Percentiles rank a stretch among this genome's conserved stretches.
Conservation (phyloP, 768 basidiomycete genomes). For the Psilocybe cubensis region DNA sequence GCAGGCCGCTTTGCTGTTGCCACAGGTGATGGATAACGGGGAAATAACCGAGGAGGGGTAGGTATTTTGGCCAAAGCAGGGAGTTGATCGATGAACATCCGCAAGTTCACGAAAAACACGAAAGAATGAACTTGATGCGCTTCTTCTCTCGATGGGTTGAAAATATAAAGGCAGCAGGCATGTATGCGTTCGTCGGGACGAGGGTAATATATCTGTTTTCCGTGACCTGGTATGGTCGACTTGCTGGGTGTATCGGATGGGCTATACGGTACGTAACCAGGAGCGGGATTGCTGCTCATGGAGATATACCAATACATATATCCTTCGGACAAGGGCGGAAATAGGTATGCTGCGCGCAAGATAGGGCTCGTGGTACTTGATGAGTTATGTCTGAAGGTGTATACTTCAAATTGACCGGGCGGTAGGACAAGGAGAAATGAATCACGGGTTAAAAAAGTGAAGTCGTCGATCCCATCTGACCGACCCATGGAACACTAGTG, state of each 20-base stretch:
- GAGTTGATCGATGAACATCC: constrained; percentile 39
- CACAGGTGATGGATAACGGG: background rate
- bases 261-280: constrained; percentile 40
- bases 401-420: constrained; percentile 51
- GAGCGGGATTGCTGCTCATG: constrained; percentile 54
- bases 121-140: constrained; percentile 47
- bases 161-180: constrained; percentile 51
- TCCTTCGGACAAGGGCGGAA: constrained; percentile 46
- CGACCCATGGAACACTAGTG: constrained; percentile 45
- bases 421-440: constrained; percentile 52
- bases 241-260: constrained; percentile 7
- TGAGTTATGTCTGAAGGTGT: constrained; percentile 45
- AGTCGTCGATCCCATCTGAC: constrained; percentile 52
- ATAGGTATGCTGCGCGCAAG: constrained; percentile 39
- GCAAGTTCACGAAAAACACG: constrained; percentile 52
- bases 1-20: background rate
- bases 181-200: constrained; percentile 52
- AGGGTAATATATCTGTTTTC: constrained; percentile 46
- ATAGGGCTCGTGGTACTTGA: constrained; percentile 30
- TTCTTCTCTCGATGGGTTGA: constrained; percentile 41
- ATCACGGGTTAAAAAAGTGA: constrained; percentile 49
- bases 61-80: constrained; percentile 27
- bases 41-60: constrained; percentile 2
- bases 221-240: constrained; percentile 11
- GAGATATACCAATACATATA: constrained; percentile 59